Base-by-base conservation (phyloP, 2,329 filamentous ascomycete species). In the Torrubiella hemipterigena region DNA sequence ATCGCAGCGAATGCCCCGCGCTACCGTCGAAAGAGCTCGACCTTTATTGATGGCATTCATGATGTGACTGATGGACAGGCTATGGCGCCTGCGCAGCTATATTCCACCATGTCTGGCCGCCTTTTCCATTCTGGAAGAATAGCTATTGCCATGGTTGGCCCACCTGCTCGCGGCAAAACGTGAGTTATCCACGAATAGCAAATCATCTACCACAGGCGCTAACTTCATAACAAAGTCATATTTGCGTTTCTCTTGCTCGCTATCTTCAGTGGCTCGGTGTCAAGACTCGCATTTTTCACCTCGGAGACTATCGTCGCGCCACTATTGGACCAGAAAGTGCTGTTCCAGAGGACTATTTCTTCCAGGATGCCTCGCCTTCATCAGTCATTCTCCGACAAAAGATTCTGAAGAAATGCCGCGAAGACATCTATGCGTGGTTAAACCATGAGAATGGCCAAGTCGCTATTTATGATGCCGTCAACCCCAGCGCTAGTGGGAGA, bases 401-500 rank as follows among this genome's bases (percentile, higher is more conserved):
- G 63, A 98, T 98, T 32, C 67, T 98, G 14, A 94, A 95, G 60
- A 93, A 93, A 53, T 98, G 91, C 45, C 77, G 91, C 36, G 87
- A 96, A 51, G 91, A 98, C 49, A 95, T 98, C 35, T 94, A 95
- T 50, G 79, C 81, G 33, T 98, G 94, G 67, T 63, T 98, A 27
- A 93, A 96, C 48, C 82, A 95, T 44, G 91, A 96, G 49, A 96
- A 96, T 46, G 91, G 91, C 10, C 91, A 98, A 51, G 89, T 98
- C 33, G 91, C 91, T 34, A 96, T 98, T 37, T 98, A 96, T 52
- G 91, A 98, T 56, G 91, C 93, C 17, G 93, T 98, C 13, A 98
- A 98, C 47, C 87, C 89, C 5, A 78, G 91, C 14, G 77, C 84
- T 14, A 76, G 72, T 35, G 87, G 86, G 12, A 76, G 91, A 28